Evolutionary conservation across 2,329 filamentous ascomycete genomes (phyloP).

Genomic region (Penicillium sp.): DNA sequence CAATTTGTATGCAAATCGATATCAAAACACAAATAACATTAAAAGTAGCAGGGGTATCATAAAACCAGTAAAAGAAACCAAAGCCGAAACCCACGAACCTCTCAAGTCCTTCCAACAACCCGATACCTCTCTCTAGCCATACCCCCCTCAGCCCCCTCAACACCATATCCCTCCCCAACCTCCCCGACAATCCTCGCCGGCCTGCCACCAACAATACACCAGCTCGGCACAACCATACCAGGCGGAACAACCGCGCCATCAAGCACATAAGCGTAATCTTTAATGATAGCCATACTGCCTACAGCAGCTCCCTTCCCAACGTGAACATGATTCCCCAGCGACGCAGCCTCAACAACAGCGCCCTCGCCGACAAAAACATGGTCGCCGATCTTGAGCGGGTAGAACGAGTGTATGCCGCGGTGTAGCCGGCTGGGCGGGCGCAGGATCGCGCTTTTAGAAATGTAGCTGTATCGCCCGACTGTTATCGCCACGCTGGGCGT

Average conservation of each 20-base stretch:
- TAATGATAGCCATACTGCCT: constrained; percentile 80
- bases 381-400: constrained; percentile 84
- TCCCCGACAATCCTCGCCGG: constrained; percentile 75
- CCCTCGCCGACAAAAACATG: constrained; percentile 79
- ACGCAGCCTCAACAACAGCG: constrained; percentile 71
- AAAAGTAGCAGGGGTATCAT: constrained; percentile 15
- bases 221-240: constrained; percentile 86
- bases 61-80: constrained; percentile 4
- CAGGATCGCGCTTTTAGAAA: constrained; percentile 67
- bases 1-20: background rate
- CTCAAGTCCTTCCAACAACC: constrained; percentile 28
- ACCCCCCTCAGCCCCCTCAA: constrained; percentile 39
- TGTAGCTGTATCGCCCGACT: constrained; percentile 84
- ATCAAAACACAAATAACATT: background rate
- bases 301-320: constrained; percentile 70
- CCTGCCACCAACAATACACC: constrained; percentile 77
- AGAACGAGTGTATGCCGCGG: constrained; percentile 56
- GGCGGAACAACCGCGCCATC: constrained; percentile 75
- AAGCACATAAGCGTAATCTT: constrained; percentile 82
- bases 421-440: constrained; percentile 75
- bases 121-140: constrained; percentile 38
- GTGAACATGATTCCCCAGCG: constrained; percentile 74
- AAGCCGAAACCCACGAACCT: background rate
- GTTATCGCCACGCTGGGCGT: constrained; percentile 53
- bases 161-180: constrained; percentile 47